Percentiles rank a stretch among this genome's conserved stretches.
Conservation (phyloP, 805 yeast genomes). For the Schizosaccharomyces lindneri region DNA sequence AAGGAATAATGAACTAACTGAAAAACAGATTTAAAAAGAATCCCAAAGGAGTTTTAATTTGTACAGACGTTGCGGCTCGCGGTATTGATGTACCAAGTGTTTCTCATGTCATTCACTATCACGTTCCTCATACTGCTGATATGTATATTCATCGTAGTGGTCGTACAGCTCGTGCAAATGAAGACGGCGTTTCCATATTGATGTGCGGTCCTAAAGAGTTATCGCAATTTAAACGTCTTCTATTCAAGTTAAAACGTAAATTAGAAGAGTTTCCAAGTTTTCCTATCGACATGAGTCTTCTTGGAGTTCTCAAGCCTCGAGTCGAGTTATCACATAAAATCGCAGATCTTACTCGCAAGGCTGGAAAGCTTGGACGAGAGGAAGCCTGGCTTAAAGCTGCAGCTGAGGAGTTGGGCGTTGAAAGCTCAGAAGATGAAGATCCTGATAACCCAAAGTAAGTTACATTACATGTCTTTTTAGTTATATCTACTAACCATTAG, state of each 20-base stretch:
- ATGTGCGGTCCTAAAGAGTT: conserved; percentile 86
- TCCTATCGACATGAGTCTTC: conserved; percentile 52
- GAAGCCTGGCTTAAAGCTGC: conserved; percentile 68
- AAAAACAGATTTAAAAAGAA: conserved; percentile 24
- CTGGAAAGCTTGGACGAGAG: conserved; percentile 16
- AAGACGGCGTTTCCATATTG: conserved; percentile 73
- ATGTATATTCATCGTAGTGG: conserved; percentile 89
- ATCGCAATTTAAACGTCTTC: conserved; percentile 58
- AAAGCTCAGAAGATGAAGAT: conserved; percentile 34
- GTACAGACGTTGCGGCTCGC: conserved; percentile 96
- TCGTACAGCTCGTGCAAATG: conserved; percentile 91
- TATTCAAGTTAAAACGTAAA: conserved; percentile 27
- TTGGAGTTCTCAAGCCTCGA: conserved; percentile 46
- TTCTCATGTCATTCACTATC: conserved; percentile 87
- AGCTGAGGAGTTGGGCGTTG: conserved; percentile 79
- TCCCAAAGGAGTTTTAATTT: conserved; percentile 37
- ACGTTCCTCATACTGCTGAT: conserved; percentile 83
- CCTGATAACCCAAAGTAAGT: background rate
- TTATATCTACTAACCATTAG: background rate
- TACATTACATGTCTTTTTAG: background rate
- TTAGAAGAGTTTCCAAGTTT: conserved; percentile 35
- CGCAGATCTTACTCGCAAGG: conserved; percentile 41
- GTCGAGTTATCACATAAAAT: conserved; percentile 43
- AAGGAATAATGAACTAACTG: background rate
- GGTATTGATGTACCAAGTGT: conserved; percentile 82